A percentile compares a stretch with the other conserved stretches of the same genome.
Evolutionary conservation across 768 basidiomycete genomes (phyloP).

Genomic region (Naganishia friedmannii): DNA sequence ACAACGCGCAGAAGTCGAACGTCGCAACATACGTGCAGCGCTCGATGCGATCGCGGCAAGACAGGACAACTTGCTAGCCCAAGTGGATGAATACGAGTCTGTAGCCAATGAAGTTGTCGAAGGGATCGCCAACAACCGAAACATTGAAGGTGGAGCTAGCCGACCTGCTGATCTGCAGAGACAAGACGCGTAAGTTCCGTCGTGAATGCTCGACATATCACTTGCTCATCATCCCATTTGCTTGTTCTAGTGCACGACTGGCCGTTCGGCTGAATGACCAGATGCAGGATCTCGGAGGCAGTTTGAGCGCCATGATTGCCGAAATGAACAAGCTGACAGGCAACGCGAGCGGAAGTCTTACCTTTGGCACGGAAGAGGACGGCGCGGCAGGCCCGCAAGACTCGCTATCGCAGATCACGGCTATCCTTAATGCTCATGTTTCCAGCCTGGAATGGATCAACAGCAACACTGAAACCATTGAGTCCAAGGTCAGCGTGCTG

Average conservation of each 20-base stretch:
- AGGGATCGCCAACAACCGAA: conserved; percentile 19
- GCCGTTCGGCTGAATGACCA: conserved; percentile 28
- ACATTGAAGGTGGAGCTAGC: conserved; percentile 8
- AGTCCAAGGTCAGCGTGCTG: conserved; percentile 23
- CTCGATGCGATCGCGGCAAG: conserved; percentile 29
- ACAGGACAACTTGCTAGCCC: conserved; percentile 20
- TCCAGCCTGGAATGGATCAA: conserved; percentile 30
- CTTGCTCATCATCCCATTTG: neutral
- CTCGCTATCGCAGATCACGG: conserved; percentile 28
- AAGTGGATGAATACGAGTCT: conserved; percentile 30
- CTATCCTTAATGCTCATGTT: conserved; percentile 30
- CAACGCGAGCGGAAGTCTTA: conserved; percentile 20
- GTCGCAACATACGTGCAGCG: conserved; percentile 18
- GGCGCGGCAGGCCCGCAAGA: neutral
- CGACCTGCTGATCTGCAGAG: conserved; percentile 31
- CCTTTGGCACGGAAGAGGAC: conserved; percentile 21
- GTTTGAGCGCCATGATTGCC: conserved; percentile 30
- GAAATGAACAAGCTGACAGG: conserved; percentile 29
- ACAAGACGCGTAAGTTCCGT: conserved; percentile 23
- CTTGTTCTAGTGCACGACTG: conserved; percentile 10
- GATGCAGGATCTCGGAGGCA: conserved; percentile 23
- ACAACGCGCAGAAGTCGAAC: conserved; percentile 26
- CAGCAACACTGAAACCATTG: conserved; percentile 26
- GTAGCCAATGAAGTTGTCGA: conserved; percentile 28
- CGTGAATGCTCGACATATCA: too few species aligned